Conservation (phyloP, 2,329 filamentous ascomycete species). For the Emmonsiellopsis sp. region DNA sequence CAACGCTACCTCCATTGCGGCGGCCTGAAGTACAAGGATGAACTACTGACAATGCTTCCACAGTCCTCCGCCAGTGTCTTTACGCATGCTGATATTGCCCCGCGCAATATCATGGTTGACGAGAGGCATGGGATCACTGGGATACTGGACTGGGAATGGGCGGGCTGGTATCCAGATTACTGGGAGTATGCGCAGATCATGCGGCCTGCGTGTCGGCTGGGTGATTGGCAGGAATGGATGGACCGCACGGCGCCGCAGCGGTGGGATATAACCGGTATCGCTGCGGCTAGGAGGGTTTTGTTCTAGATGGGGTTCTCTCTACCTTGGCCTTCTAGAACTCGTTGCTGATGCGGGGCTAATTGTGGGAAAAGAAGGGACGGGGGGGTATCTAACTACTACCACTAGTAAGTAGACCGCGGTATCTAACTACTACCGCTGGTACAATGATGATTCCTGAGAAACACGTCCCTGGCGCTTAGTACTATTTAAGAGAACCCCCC, state of each 20-base stretch:
- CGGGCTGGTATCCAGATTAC: constrained; percentile 33
- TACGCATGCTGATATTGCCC: constrained; percentile 24
- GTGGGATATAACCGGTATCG: constrained; percentile 20
- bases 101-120: constrained; percentile 23
- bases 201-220: constrained; percentile 14
- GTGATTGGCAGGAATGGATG: constrained; percentile 21
- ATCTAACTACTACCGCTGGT: too few species aligned
- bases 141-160: constrained; percentile 33
- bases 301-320: constrained; percentile 20
- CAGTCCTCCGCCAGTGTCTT: constrained; percentile 17
- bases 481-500: neutral
- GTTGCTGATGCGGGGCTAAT: too few species aligned
- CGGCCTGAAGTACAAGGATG: constrained; percentile 13
- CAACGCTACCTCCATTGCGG: constrained; percentile 17
- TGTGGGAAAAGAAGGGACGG: too few species aligned
- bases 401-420: too few species aligned
- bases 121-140: constrained; percentile 15
- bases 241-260: constrained; percentile 17
- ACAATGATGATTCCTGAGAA: too few species aligned
- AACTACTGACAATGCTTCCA: constrained; percentile 17
- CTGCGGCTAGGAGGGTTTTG: constrained; percentile 16
- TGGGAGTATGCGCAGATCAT: constrained; percentile 32
- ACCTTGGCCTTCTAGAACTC: too few species aligned
- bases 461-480: too few species aligned
- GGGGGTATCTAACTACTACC: too few species aligned